These are phyloP conservation scores for Rheum nobile DNA, from an alignment of 148 eudicot genomes.

Conservation along the genomic window DNA sequence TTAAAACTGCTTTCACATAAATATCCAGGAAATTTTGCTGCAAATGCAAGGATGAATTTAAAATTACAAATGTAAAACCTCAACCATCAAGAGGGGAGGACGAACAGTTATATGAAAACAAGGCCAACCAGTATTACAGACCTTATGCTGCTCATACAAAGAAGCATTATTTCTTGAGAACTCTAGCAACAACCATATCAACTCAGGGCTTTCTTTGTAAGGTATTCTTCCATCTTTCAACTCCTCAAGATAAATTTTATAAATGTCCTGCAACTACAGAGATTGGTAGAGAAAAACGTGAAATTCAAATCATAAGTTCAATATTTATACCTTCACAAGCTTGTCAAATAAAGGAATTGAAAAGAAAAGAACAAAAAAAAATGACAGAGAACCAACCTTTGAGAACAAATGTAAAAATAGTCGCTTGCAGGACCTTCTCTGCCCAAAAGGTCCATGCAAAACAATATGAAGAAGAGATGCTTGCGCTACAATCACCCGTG, in stretches of 20 bases:
- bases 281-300: slow-evolving; percentile 1
- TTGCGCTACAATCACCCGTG: slow-evolving; percentile 64
- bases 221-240: slow-evolving; percentile 55
- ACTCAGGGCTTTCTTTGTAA: slow-evolving; percentile 60
- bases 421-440: slow-evolving; percentile 61
- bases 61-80: slow-evolving; percentile 3
- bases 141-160: slow-evolving; percentile 62
- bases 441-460: slow-evolving; percentile 55
- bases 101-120: background rate
- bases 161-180: slow-evolving; percentile 38
- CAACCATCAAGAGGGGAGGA: background rate
- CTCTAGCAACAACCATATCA: slow-evolving; percentile 60
- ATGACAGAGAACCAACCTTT: slow-evolving; percentile 31
- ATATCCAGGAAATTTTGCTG: slow-evolving; percentile 75
- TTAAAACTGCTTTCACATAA: slow-evolving; percentile 68
- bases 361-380: background rate
- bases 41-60: slow-evolving; percentile 14
- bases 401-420: slow-evolving; percentile 50
- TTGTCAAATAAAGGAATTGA: background rate
- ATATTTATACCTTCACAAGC: background rate
- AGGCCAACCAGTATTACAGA: slow-evolving; percentile 11
- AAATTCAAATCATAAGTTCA: background rate
- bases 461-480: slow-evolving; percentile 55
- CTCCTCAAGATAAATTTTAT: slow-evolving; percentile 52
- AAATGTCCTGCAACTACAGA: slow-evolving; percentile 50